phyloP scores from a whole-genome alignment of 2,329 filamentous ascomycete species.

The Chaetomiaceae sp. region DNA sequence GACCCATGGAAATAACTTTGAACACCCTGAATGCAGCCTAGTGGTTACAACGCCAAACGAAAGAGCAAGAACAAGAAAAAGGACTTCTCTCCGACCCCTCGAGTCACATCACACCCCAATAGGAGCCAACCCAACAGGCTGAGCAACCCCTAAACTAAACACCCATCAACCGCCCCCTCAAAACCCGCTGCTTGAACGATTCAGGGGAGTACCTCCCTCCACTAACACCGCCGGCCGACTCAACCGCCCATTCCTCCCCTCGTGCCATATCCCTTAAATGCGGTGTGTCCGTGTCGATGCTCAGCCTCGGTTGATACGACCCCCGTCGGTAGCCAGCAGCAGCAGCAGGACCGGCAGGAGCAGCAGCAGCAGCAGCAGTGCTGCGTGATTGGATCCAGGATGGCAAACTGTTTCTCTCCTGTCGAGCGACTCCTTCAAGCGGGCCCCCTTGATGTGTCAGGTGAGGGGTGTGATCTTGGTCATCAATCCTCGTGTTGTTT shows the following conservation, averaged over 20 bases:
- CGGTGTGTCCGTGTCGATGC: slow-evolving; percentile 12
- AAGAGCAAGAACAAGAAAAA: neutral
- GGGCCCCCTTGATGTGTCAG: neutral
- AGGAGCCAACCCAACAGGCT: neutral
- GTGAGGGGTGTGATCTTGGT: neutral
- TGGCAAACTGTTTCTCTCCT: no score
- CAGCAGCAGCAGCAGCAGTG: no score
- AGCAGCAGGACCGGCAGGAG: no score
- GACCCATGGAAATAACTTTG: no score
- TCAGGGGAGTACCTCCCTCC: slow-evolving; percentile 22
- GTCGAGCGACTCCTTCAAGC: no score
- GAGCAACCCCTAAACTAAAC: neutral
- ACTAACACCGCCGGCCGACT: no score
- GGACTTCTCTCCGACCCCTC: neutral
- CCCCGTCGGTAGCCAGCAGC: no score
- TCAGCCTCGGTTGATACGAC: slow-evolving; percentile 1
- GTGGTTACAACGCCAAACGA: neutral
- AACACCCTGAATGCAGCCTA: no score
- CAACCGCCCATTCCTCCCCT: no score
- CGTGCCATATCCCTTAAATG: neutral
- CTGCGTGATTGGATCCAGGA: no score
- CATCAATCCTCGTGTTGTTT: neutral
- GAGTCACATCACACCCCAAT: no score
- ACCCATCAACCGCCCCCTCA: slow-evolving; percentile 14
- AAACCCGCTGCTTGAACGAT: slow-evolving; percentile 25